Evolutionary conservation across 192 early-diverging fungal genomes (phyloP).

Genomic region (Lobosporangium transversale): DNA sequence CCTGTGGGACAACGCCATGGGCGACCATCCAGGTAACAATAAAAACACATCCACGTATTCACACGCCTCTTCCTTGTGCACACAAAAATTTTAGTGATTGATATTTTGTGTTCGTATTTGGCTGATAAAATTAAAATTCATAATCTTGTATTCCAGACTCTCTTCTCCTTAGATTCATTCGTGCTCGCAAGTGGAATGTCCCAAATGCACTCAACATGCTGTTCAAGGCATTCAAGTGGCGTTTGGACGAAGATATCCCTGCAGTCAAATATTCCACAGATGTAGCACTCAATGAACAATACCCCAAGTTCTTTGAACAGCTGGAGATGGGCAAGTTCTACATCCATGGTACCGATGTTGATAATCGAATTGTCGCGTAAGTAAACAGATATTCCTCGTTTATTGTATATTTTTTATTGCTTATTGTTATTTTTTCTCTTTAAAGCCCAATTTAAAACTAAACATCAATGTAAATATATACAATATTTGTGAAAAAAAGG

Average conservation of each 20-base stretch:
- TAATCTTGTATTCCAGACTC: constrained; percentile 55
- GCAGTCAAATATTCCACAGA: constrained; percentile 68
- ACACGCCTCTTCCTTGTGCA: no score
- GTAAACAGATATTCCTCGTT: constrained; percentile 1
- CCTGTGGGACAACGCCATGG: constrained; percentile 48
- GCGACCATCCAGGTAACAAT: constrained; percentile 38
- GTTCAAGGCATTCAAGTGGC: constrained; percentile 77
- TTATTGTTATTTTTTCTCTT: not conserved
- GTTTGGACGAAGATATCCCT: constrained; percentile 67
- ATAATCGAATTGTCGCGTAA: constrained; percentile 50
- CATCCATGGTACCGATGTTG: constrained; percentile 57
- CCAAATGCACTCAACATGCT: constrained; percentile 79
- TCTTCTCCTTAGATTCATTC: constrained; percentile 80
- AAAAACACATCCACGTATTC: no score
- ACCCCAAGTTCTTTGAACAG: constrained; percentile 46
- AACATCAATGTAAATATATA: no score
- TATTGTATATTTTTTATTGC: not conserved
- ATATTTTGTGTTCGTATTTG: no score
- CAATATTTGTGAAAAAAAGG: no score
- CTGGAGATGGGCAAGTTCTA: constrained; percentile 56
- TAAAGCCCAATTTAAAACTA: not conserved
- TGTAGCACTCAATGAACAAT: constrained; percentile 55
- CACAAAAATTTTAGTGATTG: no score
- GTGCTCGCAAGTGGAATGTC: constrained; percentile 91
- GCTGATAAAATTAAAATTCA: no score